These are phyloP conservation scores for Myriosclerotinia curreyana DNA, from an alignment of 2,329 filamentous ascomycete genomes.

Conservation along the genomic window DNA sequence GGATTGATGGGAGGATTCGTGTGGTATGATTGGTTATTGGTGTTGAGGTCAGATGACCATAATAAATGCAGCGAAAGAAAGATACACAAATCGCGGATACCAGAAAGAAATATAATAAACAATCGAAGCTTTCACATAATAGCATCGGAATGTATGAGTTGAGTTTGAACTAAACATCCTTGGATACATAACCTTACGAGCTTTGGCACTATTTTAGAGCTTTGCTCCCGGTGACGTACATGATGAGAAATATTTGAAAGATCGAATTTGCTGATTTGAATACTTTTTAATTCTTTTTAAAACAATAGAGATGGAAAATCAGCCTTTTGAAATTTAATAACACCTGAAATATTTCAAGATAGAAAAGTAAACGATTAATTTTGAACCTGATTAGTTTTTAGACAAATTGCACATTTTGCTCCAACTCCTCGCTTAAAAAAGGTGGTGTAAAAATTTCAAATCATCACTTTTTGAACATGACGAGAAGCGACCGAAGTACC, in stretches of 20 bases:
- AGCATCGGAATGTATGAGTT: not conserved
- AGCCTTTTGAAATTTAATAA: not conserved
- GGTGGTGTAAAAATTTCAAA: conserved; percentile 9
- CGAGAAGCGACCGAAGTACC: not conserved
- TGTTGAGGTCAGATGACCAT: not conserved
- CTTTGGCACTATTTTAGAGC: not conserved
- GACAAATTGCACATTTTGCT: not conserved
- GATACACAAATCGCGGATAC: not conserved
- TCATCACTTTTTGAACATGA: not conserved
- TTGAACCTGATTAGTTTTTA: not conserved
- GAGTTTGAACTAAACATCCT: not conserved
- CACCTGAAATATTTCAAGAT: not conserved
- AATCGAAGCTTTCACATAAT: not conserved
- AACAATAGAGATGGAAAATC: not conserved
- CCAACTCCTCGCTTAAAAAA: conserved; percentile 16
- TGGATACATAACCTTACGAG: not conserved
- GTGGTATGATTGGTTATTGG: not conserved
- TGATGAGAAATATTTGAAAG: too few relatives aligned
- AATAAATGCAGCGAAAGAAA: conserved; percentile 2
- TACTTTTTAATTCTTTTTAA: not conserved
- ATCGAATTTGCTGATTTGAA: not conserved
- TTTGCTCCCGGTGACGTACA: not conserved
- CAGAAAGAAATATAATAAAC: not conserved
- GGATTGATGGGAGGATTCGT: not conserved
- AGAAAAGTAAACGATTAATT: too few relatives aligned